Conservation (phyloP, 345 rosid genomes). For the Ceriops tagal region DNA sequence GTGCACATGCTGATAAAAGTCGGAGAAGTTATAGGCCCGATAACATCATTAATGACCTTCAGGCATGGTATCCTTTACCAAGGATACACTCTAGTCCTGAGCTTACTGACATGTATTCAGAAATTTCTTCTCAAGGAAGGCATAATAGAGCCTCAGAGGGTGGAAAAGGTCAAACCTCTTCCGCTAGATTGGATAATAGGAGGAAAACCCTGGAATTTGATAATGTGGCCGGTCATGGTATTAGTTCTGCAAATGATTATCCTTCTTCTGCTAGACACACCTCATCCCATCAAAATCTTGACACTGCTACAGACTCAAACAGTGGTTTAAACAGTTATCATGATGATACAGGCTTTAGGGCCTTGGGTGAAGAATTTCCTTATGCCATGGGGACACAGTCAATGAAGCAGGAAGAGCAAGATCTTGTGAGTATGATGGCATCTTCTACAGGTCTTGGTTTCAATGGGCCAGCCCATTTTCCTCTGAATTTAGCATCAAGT, state of each 20-base stretch:
- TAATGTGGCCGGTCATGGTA: slow-evolving; percentile 3
- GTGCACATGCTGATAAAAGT: neutral
- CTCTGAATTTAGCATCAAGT: slow-evolving; percentile 11
- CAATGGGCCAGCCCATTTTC: slow-evolving; percentile 12
- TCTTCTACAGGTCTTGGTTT: slow-evolving; percentile 10
- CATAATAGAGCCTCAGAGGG: slow-evolving; percentile 8
- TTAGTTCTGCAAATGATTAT: slow-evolving; percentile 1
- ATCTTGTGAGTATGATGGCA: slow-evolving; percentile 15
- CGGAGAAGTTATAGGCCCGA: slow-evolving; percentile 8
- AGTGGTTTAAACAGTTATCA: slow-evolving; percentile 9
- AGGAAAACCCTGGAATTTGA: slow-evolving; percentile 1
- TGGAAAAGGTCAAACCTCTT: slow-evolving; percentile 6
- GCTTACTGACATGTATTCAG: slow-evolving; percentile 5
- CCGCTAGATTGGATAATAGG: slow-evolving; percentile 5
- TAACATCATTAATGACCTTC: slow-evolving; percentile 5
- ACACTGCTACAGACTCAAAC: slow-evolving; percentile 3
- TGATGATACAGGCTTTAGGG: slow-evolving; percentile 2
- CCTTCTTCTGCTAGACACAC: neutral
- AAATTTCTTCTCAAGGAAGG: slow-evolving; percentile 11
- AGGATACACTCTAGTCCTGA: slow-evolving; percentile 27
- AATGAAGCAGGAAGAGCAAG: slow-evolving; percentile 23
- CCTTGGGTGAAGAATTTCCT: neutral
- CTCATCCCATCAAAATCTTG: slow-evolving; percentile 3
- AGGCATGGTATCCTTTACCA: slow-evolving; percentile 10
- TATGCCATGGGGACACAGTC: slow-evolving; percentile 9